Conservation (phyloP, 2,329 filamentous ascomycete genomes). For the Apiospora rasikravindrae region DNA sequence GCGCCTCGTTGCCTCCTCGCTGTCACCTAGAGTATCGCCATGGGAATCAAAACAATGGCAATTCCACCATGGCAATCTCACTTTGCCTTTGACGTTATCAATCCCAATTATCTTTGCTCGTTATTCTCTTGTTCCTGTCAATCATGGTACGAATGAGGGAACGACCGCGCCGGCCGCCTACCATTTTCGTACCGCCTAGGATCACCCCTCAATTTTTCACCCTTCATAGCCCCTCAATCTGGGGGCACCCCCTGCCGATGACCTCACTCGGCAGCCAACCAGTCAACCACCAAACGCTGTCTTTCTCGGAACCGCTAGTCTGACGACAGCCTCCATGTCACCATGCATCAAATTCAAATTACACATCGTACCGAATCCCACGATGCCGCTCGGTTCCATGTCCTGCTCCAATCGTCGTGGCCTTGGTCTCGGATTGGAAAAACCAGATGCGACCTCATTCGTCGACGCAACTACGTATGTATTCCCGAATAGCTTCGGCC, state of each 20-base stretch:
- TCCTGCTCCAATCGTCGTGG: neutral
- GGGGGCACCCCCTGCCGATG: conserved; percentile 12
- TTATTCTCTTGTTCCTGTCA: neutral
- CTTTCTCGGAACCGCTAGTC: neutral
- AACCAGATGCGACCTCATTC: neutral
- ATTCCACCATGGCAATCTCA: neutral
- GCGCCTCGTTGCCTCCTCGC: neutral
- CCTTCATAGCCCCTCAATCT: neutral
- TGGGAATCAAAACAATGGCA: neutral
- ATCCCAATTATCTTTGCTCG: neutral
- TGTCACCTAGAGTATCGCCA: neutral
- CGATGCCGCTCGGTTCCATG: conserved; percentile 8
- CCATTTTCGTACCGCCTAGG: neutral
- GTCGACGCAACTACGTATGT: neutral
- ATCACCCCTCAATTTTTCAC: conserved; percentile 7
- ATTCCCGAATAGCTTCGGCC: neutral
- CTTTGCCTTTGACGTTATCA: neutral
- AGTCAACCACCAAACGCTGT: neutral
- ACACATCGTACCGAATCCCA: neutral
- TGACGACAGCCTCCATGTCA: conserved; percentile 12
- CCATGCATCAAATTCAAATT: neutral
- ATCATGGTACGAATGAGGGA: neutral
- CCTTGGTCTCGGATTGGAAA: neutral
- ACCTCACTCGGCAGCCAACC: neutral
- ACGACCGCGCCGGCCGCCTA: neutral